phyloP scores from a whole-genome alignment of 768 basidiomycete genomes.

The Pleurotus tuber-regium region DNA sequence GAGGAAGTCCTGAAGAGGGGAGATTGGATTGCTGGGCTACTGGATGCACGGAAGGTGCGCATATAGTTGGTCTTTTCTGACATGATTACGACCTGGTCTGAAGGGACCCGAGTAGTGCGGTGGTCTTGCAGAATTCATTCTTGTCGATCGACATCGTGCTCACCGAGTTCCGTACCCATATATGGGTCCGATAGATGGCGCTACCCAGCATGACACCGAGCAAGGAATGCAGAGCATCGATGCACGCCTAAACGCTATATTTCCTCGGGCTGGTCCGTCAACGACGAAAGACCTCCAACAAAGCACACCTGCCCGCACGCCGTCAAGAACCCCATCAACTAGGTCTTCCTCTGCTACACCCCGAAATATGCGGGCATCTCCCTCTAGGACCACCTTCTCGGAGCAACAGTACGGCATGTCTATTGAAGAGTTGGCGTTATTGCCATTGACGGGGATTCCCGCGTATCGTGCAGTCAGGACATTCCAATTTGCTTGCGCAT shows the following conservation, averaged over 20 bases:
- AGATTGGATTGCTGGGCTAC: constrained; percentile 84
- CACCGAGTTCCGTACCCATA: constrained; percentile 69
- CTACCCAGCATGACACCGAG: too few relatives aligned
- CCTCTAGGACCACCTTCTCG: background rate
- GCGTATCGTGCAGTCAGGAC: constrained; percentile 82
- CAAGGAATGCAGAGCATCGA: background rate
- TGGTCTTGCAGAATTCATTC: constrained; percentile 85
- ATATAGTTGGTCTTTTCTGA: constrained; percentile 7
- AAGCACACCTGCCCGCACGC: constrained; percentile 1
- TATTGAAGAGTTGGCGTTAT: constrained; percentile 74
- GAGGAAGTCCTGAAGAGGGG: constrained; percentile 67
- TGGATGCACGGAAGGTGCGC: constrained; percentile 78
- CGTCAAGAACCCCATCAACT: background rate
- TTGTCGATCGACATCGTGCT: constrained; percentile 76
- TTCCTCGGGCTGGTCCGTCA: background rate
- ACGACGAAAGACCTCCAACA: background rate
- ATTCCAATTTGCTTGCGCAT: constrained; percentile 47
- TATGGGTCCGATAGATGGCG: constrained; percentile 26
- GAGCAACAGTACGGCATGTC: constrained; percentile 22
- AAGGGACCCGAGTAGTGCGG: constrained; percentile 66
- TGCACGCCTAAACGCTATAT: background rate
- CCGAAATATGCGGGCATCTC: constrained; percentile 6
- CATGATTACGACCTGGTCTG: constrained; percentile 14
- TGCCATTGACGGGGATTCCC: constrained; percentile 77
- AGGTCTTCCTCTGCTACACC: constrained; percentile 1